Evolutionary conservation across 2,329 filamentous ascomycete genomes (phyloP), one percentile per base, ranked within the genome.

Genomic region (Fusarium incarnatum): DNA sequence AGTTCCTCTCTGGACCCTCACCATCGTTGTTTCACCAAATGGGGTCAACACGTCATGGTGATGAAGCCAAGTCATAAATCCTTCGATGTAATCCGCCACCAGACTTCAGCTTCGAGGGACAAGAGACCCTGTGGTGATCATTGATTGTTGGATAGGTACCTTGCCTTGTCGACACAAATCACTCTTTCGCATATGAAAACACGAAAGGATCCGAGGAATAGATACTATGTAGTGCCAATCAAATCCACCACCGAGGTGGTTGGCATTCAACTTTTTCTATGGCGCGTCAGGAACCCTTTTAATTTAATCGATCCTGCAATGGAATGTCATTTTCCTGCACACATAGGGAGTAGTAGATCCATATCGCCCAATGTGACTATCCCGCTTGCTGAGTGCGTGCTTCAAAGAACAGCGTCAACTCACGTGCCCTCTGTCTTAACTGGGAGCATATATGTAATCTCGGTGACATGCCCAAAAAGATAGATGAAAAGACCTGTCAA

Each of bases 401-500:
- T 49, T 32, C 25, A 18, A 18, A 28, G 18, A 15, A n/a, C n/a
- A 11, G 34, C 22, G 42, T 40, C 30, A 10, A 37, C 58, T 57
- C 64, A 68, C 58, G 48, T 64, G 64, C 48, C 37, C 7, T 55
- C 47, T 54, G 47, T 54, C 47, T 66, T 66, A 66, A 54, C 13
- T 25, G 42, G 20, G n/a, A 48, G 46, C 37, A 64, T 68, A 63
- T 54, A 44, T 32, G 60, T 37, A 71, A 70, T 70, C 47, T 70
- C 67, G 67, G 68, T 32, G 55, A 47, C 68, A 49, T 67, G 25
- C 44, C 68, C 64, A 50, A 44, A 71, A 71, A 25, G n/a, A 59
- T 60, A 34, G 30, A 52, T 60, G 20, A 37, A 37, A n/a, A 37
- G 34, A n/a, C 18, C 34, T 37, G 34, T n/a, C 44, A 16, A 60